These are phyloP conservation scores for Amanita fuliginea DNA, from an alignment of 768 basidiomycete species.

Conservation along the genomic window DNA sequence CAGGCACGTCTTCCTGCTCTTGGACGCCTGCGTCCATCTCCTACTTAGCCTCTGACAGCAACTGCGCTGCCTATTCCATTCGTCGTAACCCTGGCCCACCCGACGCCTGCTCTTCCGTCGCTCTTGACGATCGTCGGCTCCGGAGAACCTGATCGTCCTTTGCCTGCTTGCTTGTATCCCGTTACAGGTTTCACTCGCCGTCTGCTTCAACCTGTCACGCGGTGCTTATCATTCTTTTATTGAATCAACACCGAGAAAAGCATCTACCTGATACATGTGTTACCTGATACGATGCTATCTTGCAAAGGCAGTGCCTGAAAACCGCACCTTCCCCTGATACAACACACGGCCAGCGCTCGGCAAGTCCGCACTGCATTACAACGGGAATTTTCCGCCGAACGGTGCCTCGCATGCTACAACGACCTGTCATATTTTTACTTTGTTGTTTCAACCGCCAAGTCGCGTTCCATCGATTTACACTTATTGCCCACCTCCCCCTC, in stretches of 20 bases:
- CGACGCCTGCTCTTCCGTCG: not conserved
- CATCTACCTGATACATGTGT: not conserved
- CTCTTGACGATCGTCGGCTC: not conserved
- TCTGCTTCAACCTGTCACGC: not conserved
- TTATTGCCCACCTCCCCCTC: too few relatives aligned
- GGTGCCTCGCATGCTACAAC: too few relatives aligned
- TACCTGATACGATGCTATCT: not conserved
- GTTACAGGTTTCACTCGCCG: not conserved
- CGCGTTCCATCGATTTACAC: too few relatives aligned
- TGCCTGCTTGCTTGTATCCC: not conserved
- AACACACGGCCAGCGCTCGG: not conserved
- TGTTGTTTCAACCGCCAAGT: too few relatives aligned
- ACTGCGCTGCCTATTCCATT: not conserved
- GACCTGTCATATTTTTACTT: too few relatives aligned
- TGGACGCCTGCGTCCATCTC: not conserved
- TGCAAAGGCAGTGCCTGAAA: not conserved
- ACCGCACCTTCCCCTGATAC: not conserved
- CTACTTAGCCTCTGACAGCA: not conserved
- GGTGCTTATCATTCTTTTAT: not conserved
- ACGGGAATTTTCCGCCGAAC: too few relatives aligned
- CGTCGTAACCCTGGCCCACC: not conserved
- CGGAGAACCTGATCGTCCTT: slow-evolving; percentile 3
- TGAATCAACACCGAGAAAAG: not conserved
- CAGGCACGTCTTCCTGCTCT: not conserved
- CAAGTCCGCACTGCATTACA: too few relatives aligned